Evolutionary conservation across 768 basidiomycete species (phyloP).

Genomic region (Chalciporus chontae): DNA sequence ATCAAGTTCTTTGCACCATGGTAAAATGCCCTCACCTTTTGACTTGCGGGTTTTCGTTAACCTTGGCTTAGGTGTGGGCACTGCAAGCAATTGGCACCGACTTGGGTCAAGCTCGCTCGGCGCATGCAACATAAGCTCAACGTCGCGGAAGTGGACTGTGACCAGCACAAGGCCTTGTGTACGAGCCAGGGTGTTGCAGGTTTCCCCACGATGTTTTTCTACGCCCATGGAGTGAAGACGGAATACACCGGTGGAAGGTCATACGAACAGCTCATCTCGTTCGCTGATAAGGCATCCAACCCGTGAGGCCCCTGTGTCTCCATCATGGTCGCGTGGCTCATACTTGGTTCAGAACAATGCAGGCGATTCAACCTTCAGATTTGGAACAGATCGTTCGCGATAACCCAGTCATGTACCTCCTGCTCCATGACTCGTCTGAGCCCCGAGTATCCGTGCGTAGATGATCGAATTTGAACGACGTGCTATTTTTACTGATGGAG

Average conservation of each 20-base stretch:
- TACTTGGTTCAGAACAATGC: slow-evolving; percentile 32
- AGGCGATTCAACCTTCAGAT: slow-evolving; percentile 39
- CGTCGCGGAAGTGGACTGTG: slow-evolving; percentile 89
- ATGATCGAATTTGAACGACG: neutral
- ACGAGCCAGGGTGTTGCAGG: slow-evolving; percentile 62
- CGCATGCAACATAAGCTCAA: slow-evolving; percentile 68
- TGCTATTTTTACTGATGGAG: neutral
- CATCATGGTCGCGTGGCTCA: slow-evolving; percentile 8
- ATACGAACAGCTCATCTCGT: slow-evolving; percentile 66
- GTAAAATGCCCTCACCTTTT: slow-evolving; percentile 32
- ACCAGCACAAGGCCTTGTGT: slow-evolving; percentile 68
- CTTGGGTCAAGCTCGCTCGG: slow-evolving; percentile 72
- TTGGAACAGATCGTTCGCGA: slow-evolving; percentile 41
- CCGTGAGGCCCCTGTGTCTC: slow-evolving; percentile 46
- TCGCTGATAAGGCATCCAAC: slow-evolving; percentile 70
- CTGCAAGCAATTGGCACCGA: slow-evolving; percentile 90
- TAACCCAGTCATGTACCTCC: slow-evolving; percentile 56
- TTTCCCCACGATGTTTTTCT: slow-evolving; percentile 82
- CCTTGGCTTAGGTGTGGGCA: slow-evolving; percentile 69
- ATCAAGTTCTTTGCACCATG: slow-evolving; percentile 92
- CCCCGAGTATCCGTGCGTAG: slow-evolving; percentile 31
- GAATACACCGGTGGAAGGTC: slow-evolving; percentile 78
- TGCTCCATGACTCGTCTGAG: slow-evolving; percentile 43
- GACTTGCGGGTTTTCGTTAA: neutral
- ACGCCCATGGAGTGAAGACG: slow-evolving; percentile 51